A percentile compares a stretch with the other conserved stretches of the same genome.
Conservation (phyloP, 495 filamentous ascomycete genomes). For the Penicillium verhagenii region DNA sequence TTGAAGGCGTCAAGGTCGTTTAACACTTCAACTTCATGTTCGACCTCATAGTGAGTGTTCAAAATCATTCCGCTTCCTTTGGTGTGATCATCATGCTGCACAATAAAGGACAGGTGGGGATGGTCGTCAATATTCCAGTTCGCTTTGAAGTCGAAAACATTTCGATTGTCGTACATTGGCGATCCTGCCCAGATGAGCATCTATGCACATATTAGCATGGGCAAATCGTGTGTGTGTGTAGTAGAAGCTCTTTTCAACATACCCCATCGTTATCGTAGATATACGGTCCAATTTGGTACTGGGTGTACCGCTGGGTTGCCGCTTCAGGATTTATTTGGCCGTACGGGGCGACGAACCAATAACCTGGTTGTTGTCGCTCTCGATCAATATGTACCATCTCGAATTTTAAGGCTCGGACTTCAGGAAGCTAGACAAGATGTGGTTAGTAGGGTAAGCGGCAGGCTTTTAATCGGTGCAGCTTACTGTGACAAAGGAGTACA, state of each 20-base stretch:
- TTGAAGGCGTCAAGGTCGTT: constrained; percentile 32
- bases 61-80: constrained; percentile 28
- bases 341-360: constrained; percentile 38
- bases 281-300: constrained; percentile 38
- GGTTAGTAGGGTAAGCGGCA: background rate
- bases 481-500: constrained; percentile 11
- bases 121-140: constrained; percentile 27
- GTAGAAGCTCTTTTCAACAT: too few relatives aligned
- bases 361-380: constrained; percentile 24
- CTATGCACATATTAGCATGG: constrained; percentile 13
- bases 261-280: constrained; percentile 38
- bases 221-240: background rate
- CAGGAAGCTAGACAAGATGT: constrained; percentile 20
- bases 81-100: constrained; percentile 27
- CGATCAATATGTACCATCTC: constrained; percentile 27
- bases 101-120: constrained; percentile 42
- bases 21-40: constrained; percentile 30
- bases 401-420: constrained; percentile 28
- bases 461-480: background rate
- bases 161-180: constrained; percentile 25
- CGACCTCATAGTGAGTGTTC: constrained; percentile 28
- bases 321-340: constrained; percentile 20
- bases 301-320: constrained; percentile 18
- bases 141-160: constrained; percentile 36
- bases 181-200: constrained; percentile 34